Evolutionary conservation across 495 filamentous ascomycete species (phyloP), one percentile per base, ranked within the genome.

Genomic region (Aspergillus mulundensis): DNA sequence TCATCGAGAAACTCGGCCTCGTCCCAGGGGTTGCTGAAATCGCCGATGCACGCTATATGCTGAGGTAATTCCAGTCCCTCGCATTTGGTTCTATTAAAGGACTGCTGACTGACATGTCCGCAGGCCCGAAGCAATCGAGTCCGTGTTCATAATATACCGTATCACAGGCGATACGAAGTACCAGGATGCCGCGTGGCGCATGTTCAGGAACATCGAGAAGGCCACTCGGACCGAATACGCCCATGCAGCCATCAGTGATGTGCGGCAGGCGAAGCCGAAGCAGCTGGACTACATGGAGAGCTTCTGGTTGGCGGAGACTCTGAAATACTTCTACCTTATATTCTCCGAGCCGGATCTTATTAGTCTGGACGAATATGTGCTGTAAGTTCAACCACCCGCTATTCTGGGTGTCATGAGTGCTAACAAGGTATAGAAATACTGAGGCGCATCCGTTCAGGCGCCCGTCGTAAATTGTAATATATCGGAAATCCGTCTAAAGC

Each of bases 291-390:
- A 76, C 24, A 82, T 82, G 79, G 79, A 82, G 62, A 81, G 77
- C 48, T 82, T 80, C 57, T 82, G 79, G 80, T 66, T 83, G 51
- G 86, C 89, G 6, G 90, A 95, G 71, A 94, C 91, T 16, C 72
- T 95, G 57, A 98, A 97, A 66, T 97, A 97, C 66, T 95, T 96
- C 57, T 97, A 94, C 61, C 67, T 97, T 57, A 78, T 96, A 55
- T 98, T 91, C 69, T 86, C 82, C 19, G 83, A 86, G 53, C 84
- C 87, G 5, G 76, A 81, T 57, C 67, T 84, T 47, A 70, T 92
- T 24, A 86, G 78, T 68, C 70, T 95, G 66, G 86, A 89, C 66
- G 80, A 86, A 16, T 89, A 81, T 71, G 84, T 88, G 38, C 64
- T 88, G 74, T 77, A 66, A 62, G 78, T 72, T 34, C 21, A 28